Conservation (phyloP, 805 yeast species). For the Helenozyma baotianmanensis region DNA sequence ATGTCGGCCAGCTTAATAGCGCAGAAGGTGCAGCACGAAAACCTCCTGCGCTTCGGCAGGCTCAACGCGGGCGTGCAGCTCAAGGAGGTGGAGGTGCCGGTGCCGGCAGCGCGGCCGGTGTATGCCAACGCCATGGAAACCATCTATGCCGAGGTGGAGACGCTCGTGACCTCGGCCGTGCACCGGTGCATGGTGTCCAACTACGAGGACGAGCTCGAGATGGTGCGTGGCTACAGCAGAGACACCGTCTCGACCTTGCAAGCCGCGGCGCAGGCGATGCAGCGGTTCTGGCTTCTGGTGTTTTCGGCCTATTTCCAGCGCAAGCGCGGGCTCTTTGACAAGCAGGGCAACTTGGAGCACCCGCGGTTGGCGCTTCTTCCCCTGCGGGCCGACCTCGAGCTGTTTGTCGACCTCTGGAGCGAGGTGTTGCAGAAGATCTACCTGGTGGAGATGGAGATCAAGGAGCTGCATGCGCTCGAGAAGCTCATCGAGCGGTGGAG, state of each 20-base stretch:
- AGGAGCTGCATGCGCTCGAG: constrained; percentile 17
- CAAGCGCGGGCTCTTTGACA: constrained; percentile 15
- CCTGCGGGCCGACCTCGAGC: constrained; percentile 18
- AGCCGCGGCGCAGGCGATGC: constrained; percentile 41
- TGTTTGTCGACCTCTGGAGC: constrained; percentile 52
- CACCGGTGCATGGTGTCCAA: constrained; percentile 48
- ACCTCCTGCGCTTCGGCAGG: constrained; percentile 20
- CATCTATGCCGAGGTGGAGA: constrained; percentile 40
- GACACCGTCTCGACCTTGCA: constrained; percentile 27
- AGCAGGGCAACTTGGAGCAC: constrained; percentile 6
- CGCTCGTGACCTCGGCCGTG: constrained; percentile 41
- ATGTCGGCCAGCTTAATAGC: constrained; percentile 46
- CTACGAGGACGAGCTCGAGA: constrained; percentile 53
- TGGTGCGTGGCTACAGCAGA: constrained; percentile 45
- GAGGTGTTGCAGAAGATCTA: constrained; percentile 29
- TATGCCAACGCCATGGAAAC: constrained; percentile 12
- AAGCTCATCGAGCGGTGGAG: constrained; percentile 14
- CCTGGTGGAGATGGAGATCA: constrained; percentile 3
- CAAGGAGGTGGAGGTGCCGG: constrained; percentile 8
- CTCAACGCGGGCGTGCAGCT: constrained; percentile 4
- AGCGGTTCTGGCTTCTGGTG: constrained; percentile 42
- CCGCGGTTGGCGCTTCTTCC: constrained; percentile 14
- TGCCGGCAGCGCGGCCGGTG: neutral
- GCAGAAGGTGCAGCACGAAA: constrained; percentile 35
- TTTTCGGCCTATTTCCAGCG: constrained; percentile 50